Percentiles rank a stretch among this genome's conserved stretches.
phyloP scores from a whole-genome alignment of 257 asterid genomes.

The Nicotiana tabacum region DNA sequence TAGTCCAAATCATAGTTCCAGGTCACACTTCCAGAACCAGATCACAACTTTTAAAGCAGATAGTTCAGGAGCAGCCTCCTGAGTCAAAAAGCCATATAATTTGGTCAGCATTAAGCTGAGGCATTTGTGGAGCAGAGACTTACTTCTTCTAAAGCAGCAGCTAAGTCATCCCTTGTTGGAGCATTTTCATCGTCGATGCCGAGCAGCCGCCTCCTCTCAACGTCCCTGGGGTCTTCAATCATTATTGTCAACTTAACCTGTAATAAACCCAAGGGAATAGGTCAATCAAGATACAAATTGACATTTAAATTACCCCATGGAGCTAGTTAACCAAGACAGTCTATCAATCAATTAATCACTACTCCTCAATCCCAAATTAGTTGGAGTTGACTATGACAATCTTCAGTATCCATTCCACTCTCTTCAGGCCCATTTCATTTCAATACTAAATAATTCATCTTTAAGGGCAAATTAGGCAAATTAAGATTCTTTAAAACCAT shows the following conservation, averaged over 20 bases:
- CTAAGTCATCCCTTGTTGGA: constrained; percentile 91
- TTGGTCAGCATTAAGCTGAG: background rate
- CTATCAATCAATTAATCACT: background rate
- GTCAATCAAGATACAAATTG: background rate
- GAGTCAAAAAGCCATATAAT: background rate
- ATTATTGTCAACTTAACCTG: constrained; percentile 78
- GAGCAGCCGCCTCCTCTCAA: constrained; percentile 83
- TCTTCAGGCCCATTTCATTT: background rate
- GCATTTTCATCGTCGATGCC: constrained; percentile 93
- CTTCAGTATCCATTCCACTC: background rate
- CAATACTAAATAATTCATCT: background rate
- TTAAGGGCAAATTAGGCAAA: background rate
- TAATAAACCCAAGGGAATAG: constrained; percentile 1
- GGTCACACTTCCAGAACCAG: background rate
- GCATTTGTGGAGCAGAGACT: constrained; percentile 7
- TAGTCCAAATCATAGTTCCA: background rate
- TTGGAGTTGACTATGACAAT: background rate
- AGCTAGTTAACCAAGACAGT: background rate
- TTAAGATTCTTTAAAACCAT: background rate
- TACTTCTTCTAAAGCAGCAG: constrained; percentile 74
- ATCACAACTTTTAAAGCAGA: background rate
- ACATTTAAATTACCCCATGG: background rate
- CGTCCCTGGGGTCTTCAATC: constrained; percentile 98
- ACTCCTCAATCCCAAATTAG: background rate
- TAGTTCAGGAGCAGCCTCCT: background rate